Conservation (phyloP, 2,329 filamentous ascomycete genomes). For the Bipolaris oryzae region DNA sequence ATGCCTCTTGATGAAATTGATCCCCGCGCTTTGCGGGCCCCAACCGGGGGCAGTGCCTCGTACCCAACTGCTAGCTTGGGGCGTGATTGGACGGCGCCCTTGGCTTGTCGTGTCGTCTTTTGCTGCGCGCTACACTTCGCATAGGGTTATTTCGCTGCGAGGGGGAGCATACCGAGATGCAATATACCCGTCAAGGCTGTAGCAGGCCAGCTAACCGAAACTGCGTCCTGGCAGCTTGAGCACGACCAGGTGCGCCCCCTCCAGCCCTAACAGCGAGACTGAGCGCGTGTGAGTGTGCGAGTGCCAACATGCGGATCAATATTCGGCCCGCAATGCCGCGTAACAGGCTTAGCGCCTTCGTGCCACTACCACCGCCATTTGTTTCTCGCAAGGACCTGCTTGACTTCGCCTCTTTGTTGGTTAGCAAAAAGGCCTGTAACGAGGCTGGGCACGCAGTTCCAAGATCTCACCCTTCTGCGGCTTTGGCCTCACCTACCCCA, state of each 20-base stretch:
- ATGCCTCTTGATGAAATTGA: neutral
- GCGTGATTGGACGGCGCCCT: neutral
- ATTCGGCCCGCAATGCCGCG: neutral
- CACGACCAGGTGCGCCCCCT: neutral
- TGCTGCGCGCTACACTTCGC: neutral
- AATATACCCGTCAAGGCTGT: neutral
- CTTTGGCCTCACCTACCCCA: neutral
- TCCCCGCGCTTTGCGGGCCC: neutral
- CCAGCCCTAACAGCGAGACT: neutral
- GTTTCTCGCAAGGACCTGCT: neutral
- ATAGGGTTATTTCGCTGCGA: neutral
- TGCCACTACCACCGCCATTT: neutral
- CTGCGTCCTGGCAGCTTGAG: neutral
- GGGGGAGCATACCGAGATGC: neutral
- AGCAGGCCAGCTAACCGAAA: neutral
- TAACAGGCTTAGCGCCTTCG: neutral
- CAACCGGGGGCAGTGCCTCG: neutral
- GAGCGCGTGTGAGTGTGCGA: neutral
- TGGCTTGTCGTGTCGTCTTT: neutral
- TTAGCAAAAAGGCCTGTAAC: neutral
- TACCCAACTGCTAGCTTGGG: neutral
- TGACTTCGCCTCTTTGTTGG: conserved; percentile 3
- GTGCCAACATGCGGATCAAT: conserved; percentile 1
- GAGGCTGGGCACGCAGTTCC: neutral
- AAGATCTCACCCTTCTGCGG: neutral